phyloP scores from a whole-genome alignment of 169 alveolate species.

The Eimeria falciformis region DNA sequence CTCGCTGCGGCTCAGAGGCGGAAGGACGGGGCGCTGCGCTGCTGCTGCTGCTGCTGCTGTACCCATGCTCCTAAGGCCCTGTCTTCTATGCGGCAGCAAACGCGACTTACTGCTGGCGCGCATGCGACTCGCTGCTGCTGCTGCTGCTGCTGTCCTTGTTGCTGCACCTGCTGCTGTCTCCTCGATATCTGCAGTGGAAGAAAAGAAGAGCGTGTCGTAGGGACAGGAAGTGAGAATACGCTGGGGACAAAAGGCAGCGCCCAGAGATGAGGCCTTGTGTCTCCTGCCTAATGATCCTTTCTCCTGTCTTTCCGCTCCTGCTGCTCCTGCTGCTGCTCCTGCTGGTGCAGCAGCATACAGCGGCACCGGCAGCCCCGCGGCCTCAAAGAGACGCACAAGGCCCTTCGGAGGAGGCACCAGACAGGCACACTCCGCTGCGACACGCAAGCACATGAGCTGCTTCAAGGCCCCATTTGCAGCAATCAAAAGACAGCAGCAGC shows the following conservation, averaged over 20 bases:
- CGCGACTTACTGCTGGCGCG: neutral
- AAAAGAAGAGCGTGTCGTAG: neutral
- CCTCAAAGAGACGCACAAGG: constrained; percentile 28
- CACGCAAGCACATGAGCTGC: neutral
- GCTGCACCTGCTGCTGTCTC: constrained; percentile 46
- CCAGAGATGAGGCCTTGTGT: too few relatives aligned
- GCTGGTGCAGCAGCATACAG: constrained; percentile 41
- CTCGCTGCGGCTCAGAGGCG: constrained; percentile 13
- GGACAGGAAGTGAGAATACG: neutral
- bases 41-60: constrained; percentile 61
- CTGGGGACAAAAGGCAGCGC: too few relatives aligned
- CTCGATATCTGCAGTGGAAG: too few relatives aligned
- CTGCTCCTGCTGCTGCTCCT: constrained; percentile 6
- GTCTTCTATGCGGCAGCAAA: neutral
- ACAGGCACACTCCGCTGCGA: constrained; percentile 3
- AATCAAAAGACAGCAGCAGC: neutral
- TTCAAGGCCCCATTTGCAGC: neutral
- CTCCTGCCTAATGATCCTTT: neutral
- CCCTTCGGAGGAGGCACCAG: constrained; percentile 16
- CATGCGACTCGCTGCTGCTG: neutral
- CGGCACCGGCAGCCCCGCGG: constrained; percentile 41
- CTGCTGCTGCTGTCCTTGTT: constrained; percentile 36
- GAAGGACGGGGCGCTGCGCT: neutral
- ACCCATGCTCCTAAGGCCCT: neutral
- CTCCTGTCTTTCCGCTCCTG: neutral